phyloP scores from a whole-genome alignment of 306 rosid genomes.

The Acmispon strigosus region DNA sequence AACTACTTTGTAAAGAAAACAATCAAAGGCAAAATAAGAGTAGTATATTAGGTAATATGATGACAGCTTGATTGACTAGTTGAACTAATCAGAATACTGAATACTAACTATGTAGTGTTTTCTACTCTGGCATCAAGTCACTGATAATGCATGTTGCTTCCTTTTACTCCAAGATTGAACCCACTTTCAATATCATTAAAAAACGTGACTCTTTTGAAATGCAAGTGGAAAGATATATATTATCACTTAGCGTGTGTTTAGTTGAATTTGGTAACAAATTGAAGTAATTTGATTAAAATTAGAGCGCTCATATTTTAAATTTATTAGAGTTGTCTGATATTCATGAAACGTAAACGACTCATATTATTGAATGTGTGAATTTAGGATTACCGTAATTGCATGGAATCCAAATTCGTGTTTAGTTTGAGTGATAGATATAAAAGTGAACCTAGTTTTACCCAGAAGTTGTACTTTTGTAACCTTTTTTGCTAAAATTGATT shows the following conservation, averaged over 20 bases:
- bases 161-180: conserved; percentile 23
- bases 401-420: no score
- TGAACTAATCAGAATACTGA: conserved; percentile 17
- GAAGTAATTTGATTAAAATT: no score
- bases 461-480: no score
- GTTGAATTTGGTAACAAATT: no score
- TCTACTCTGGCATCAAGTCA: conserved; percentile 20
- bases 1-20: conserved; percentile 14
- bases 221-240: background rate
- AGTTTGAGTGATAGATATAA: no score
- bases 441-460: no score
- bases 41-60: conserved; percentile 29
- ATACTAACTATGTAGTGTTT: conserved; percentile 5
- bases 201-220: background rate
- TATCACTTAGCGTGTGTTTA: background rate
- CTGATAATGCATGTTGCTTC: conserved; percentile 1
- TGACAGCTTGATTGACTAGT: conserved; percentile 26
- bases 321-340: no score
- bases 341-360: no score
- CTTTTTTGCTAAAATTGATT: no score
- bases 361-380: no score
- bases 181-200: conserved; percentile 3
- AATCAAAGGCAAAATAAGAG: background rate
- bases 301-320: no score
- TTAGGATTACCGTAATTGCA: no score